Percentiles rank a stretch among this genome's conserved stretches.
phyloP scores from a whole-genome alignment of 176 grass and related monocot species.

The Thalia dealbata region DNA sequence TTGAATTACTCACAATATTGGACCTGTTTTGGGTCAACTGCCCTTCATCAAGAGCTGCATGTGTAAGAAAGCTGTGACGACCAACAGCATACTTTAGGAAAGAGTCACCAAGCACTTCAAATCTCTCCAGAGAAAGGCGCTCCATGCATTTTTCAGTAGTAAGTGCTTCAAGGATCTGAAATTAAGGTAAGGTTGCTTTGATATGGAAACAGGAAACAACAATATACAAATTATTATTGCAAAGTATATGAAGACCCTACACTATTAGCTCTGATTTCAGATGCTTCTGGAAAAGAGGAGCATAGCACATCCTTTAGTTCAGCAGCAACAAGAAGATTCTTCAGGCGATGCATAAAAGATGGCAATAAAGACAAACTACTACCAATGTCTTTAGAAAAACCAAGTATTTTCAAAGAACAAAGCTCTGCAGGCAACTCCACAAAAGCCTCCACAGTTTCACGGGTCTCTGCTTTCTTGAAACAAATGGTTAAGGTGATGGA shows the following conservation, averaged over 20 bases:
- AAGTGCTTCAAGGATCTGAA: constrained; percentile 88
- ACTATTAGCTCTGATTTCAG: constrained; percentile 50
- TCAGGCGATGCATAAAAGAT: constrained; percentile 82
- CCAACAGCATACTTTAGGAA: constrained; percentile 89
- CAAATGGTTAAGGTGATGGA: background rate
- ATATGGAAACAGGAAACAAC: background rate
- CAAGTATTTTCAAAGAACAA: constrained; percentile 80
- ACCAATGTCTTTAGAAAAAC: constrained; percentile 94
- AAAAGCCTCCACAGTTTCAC: constrained; percentile 54
- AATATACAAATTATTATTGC: background rate
- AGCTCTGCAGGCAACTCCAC: constrained; percentile 85
- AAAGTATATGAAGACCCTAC: constrained; percentile 38
- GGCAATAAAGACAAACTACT: constrained; percentile 90
- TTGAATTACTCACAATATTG: constrained; percentile 72
- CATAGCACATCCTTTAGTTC: constrained; percentile 79
- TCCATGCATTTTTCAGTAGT: constrained; percentile 96
- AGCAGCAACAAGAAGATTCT: constrained; percentile 89
- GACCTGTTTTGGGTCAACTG: constrained; percentile 71
- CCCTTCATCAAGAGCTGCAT: constrained; percentile 79
- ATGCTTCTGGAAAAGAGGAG: constrained; percentile 74
- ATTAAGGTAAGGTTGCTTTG: constrained; percentile 10
- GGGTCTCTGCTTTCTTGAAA: constrained; percentile 32
- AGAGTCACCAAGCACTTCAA: constrained; percentile 95
- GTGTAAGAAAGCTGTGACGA: constrained; percentile 64
- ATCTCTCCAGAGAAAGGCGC: constrained; percentile 77